Percentiles rank a stretch among this genome's conserved stretches.
Evolutionary conservation across 495 filamentous ascomycete genomes (phyloP).

Genomic region (Aspergillus nidulans): DNA sequence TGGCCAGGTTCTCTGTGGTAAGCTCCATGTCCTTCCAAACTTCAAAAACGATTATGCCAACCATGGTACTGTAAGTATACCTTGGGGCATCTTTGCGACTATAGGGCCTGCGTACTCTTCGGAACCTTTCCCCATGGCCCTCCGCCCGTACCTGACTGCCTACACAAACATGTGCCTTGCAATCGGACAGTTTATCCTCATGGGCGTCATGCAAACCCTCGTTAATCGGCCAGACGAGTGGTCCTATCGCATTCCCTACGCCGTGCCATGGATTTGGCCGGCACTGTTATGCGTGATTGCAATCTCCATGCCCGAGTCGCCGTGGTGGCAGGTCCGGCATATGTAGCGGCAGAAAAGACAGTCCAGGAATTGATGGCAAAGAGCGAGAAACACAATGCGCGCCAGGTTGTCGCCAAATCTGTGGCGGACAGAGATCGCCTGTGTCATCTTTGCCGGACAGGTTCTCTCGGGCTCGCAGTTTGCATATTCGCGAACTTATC

Average conservation of each 20-base stretch:
- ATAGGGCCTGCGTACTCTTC: conserved; percentile 50
- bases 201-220: conserved; percentile 43
- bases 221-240: conserved; percentile 34
- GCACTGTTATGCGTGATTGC: conserved; percentile 52
- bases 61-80: conserved; percentile 13
- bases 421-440: conserved; percentile 68
- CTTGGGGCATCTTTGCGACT: conserved; percentile 46
- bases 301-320: conserved; percentile 57
- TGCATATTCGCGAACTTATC: conserved; percentile 67
- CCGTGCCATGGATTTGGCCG: conserved; percentile 57
- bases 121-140: conserved; percentile 44
- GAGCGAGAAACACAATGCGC: conserved; percentile 16
- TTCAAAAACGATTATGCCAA: too few relatives aligned
- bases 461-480: conserved; percentile 68
- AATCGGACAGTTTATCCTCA: conserved; percentile 49
- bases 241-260: conserved; percentile 55
- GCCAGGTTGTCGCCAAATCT: conserved; percentile 47
- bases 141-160: conserved; percentile 41
- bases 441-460: conserved; percentile 68
- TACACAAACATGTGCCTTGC: conserved; percentile 47
- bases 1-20: conserved; percentile 60
- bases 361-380: conserved; percentile 38
- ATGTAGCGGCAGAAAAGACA: conserved; percentile 44
- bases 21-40: neutral
- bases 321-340: conserved; percentile 60